These are phyloP conservation scores for Ophiostoma piceae DNA, from an alignment of 2,329 filamentous ascomycete species.

Conservation along the genomic window DNA sequence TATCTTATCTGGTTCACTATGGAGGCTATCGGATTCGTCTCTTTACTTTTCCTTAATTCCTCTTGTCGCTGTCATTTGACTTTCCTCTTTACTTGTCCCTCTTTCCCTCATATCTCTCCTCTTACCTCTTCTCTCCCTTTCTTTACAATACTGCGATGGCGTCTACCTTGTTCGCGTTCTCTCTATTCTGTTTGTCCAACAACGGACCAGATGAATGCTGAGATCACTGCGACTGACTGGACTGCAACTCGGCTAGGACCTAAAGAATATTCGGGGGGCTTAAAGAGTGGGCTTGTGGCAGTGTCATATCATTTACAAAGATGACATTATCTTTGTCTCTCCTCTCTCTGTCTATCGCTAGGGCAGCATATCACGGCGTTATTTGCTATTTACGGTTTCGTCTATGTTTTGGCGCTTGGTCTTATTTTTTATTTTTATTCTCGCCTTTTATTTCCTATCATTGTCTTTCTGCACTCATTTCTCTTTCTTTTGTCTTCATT, in stretches of 20 bases:
- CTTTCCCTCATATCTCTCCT: not conserved
- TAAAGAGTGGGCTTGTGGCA: not conserved
- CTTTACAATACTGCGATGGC: not conserved
- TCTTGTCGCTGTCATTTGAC: slow-evolving; percentile 10
- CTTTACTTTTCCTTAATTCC: not conserved
- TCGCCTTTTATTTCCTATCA: not conserved
- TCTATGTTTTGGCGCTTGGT: slow-evolving; percentile 2
- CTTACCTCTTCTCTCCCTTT: not conserved
- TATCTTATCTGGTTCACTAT: slow-evolving; percentile 15
- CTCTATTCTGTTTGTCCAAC: not conserved
- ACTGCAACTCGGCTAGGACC: not conserved
- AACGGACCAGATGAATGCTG: not conserved
- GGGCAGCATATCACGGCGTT: slow-evolving; percentile 7
- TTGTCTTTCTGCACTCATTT: not conserved
- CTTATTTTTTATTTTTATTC: not conserved
- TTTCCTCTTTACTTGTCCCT: not conserved
- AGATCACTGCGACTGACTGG: slow-evolving; percentile 1
- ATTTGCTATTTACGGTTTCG: slow-evolving; percentile 3
- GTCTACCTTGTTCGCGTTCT: not conserved
- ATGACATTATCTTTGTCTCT: not conserved
- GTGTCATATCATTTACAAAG: not conserved
- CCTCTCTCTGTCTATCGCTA: not conserved
- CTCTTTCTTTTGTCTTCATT: slow-evolving; percentile 7
- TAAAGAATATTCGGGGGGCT: not conserved
- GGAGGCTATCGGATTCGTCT: not conserved